A percentile compares a stretch with the other conserved stretches of the same genome.
Conservation (phyloP, 306 rosid species). For the Herpetospermum pedunculosum region DNA sequence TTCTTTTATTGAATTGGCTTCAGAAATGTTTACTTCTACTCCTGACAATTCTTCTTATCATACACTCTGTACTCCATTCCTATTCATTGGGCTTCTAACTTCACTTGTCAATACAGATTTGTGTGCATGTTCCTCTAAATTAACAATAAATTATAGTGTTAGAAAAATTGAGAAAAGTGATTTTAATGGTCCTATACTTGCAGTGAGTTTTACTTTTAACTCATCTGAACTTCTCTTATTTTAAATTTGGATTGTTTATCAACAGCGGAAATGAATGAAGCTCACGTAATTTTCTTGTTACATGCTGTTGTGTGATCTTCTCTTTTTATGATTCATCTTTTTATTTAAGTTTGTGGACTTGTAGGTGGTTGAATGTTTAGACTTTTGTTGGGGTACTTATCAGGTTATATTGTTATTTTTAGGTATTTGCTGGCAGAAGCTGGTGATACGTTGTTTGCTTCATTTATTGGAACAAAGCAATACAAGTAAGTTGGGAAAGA, state of each 20-base stretch:
- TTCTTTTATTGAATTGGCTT: background rate
- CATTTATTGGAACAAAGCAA: conserved; percentile 92
- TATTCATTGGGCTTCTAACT: background rate
- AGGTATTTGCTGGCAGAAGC: conserved; percentile 96
- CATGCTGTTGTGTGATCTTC: background rate
- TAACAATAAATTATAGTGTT: background rate
- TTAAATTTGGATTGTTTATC: background rate
- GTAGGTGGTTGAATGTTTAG: background rate
- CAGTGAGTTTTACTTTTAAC: background rate
- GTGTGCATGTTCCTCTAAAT: background rate
- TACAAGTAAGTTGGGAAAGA: conserved; percentile 53
- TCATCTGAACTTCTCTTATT: background rate
- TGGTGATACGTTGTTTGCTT: conserved; percentile 96
- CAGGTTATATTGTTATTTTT: conserved; percentile 18
- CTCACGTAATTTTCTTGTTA: background rate
- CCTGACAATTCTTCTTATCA: background rate
- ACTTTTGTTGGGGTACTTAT: background rate
- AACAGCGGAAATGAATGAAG: conserved; percentile 1
- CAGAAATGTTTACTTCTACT: background rate
- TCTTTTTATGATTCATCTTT: background rate
- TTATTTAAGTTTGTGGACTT: background rate
- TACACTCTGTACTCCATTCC: background rate
- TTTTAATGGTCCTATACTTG: background rate
- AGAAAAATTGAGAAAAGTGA: background rate
- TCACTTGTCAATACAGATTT: background rate